Conservation (phyloP, 257 asterid genomes). For the Solanum pennellii region DNA sequence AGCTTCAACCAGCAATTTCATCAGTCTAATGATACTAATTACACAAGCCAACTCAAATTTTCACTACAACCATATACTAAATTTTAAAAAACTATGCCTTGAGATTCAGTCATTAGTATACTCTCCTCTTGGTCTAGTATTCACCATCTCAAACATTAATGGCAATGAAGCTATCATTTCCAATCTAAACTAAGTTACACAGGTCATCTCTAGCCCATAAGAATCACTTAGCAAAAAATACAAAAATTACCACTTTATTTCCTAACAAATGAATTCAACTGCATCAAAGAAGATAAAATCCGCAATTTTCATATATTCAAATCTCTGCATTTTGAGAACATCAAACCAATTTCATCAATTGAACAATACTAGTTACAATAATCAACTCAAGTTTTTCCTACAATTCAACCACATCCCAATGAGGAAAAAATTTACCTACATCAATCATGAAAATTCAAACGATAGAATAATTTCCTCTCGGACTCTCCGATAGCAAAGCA, state of each 20-base stretch:
- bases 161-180: background rate
- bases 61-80: background rate
- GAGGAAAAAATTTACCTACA: background rate
- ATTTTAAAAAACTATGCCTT: background rate
- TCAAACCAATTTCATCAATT: background rate
- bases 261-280: background rate
- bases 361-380: background rate
- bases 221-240: background rate
- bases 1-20: background rate
- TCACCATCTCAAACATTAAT: background rate
- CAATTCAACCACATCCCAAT: background rate
- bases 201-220: background rate
- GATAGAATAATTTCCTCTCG: slow-evolving; percentile 60
- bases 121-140: background rate
- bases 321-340: background rate
- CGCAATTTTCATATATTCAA: background rate
- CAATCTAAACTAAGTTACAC: background rate
- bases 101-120: background rate
- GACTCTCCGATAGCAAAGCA: slow-evolving; percentile 65
- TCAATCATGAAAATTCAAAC: slow-evolving; percentile 28
- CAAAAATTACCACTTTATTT: background rate
- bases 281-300: background rate
- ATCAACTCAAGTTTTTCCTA: background rate
- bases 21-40: background rate
- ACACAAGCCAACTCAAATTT: background rate